Base-by-base conservation (phyloP, 257 asterid genomes). In the Perilla frutescens region DNA sequence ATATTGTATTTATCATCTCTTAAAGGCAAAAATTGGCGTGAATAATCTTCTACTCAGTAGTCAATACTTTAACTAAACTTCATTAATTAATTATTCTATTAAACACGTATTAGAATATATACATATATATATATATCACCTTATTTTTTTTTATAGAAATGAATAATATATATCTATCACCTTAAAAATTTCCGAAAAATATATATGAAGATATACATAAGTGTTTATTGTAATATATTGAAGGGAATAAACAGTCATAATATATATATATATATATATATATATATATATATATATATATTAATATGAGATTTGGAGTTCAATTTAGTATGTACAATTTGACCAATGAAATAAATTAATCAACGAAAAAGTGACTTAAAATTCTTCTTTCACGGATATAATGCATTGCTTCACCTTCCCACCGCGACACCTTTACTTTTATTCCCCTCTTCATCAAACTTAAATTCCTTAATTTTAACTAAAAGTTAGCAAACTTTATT, bases 381-480 rank as follows among this genome's bases (percentile, higher is more conserved):
- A 55, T 45, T 39, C 12, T 68, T 68, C 11, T 26, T 14, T 43
- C 48, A 14, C 32, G 57, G 53, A 65, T 14, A 29, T 65, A 45
- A 45, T 54, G 43, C 57, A 10, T 65, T 45, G 70, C 44, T 45
- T 31, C 43, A 29, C n/a, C 12, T 34, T 55, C 45, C 56, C n/a
- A 44, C 47, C n/a, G 51, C 32, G 13, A 1, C 29, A 45, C 68
- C 68, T 59, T 43, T 40, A 41, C 54, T 54, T 69, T 54, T 32
- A 56, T 47, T 9, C 67, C 14, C 45, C 3, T n/a, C 20, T 6
- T 12, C 31, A 40, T 54, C 41, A 69, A 71, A 71, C 37, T 34
- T 8, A 37, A 59, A 15, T 47, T 37, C 54, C 61, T 72, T 59
- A 15, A 26, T 60, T 43, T 56, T 2, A 66, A 66, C 60, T 65